A percentile compares a stretch with the other conserved stretches of the same genome.
phyloP scores from a whole-genome alignment of 1,139 yeast genomes.

The Blastobotrys serpentis region DNA sequence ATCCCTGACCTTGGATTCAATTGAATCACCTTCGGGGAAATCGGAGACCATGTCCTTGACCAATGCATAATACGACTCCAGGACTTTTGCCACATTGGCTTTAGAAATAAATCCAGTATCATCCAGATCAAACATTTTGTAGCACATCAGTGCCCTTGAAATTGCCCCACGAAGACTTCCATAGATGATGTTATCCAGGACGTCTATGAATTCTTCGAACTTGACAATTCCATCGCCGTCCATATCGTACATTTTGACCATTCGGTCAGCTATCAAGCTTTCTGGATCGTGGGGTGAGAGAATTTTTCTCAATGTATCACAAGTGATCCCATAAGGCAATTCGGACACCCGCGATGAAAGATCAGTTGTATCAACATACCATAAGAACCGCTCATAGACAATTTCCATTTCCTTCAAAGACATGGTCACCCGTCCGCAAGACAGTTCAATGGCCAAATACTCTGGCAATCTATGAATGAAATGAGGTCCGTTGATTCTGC shows the following conservation, averaged over 20 bases:
- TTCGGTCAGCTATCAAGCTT: slow-evolving; percentile 13
- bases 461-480: slow-evolving; percentile 6
- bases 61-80: slow-evolving; percentile 13
- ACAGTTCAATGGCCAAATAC: slow-evolving; percentile 8
- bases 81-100: slow-evolving; percentile 12
- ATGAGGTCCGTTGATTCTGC: not conserved
- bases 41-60: slow-evolving; percentile 12
- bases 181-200: slow-evolving; percentile 8
- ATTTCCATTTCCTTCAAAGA: slow-evolving; percentile 3
- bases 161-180: slow-evolving; percentile 7
- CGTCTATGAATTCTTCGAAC: slow-evolving; percentile 27
- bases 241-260: slow-evolving; percentile 25
- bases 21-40: slow-evolving; percentile 11
- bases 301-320: slow-evolving; percentile 8
- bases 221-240: slow-evolving; percentile 30
- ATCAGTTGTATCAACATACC: slow-evolving; percentile 11
- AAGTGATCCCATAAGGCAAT: slow-evolving; percentile 10
- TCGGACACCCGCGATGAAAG: not conserved
- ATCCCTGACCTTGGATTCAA: slow-evolving; percentile 7
- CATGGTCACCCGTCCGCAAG: slow-evolving; percentile 2
- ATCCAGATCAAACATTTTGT: slow-evolving; percentile 16
- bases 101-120: slow-evolving; percentile 11
- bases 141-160: slow-evolving; percentile 8
- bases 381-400: slow-evolving; percentile 11
- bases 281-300: slow-evolving; percentile 17